Evolutionary conservation across 768 basidiomycete species (phyloP).

Genomic region (Amanita pseudoporphyria): DNA sequence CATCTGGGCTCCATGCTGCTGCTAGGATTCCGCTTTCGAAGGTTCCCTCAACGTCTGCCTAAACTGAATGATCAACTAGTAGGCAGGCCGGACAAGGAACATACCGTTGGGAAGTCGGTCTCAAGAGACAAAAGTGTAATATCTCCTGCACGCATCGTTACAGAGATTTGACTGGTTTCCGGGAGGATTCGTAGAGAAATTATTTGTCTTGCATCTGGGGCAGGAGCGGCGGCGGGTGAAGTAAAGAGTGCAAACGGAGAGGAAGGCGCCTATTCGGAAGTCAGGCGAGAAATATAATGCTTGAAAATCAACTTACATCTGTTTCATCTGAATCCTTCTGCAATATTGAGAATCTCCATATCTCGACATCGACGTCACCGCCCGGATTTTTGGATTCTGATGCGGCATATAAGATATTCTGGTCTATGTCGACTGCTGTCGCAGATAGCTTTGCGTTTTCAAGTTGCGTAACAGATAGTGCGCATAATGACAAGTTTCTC

Average conservation of each 20-base stretch:
- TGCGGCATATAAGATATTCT: constrained; percentile 46
- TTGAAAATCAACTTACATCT: constrained; percentile 10
- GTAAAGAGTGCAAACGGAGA: constrained; percentile 28
- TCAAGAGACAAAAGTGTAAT: constrained; percentile 55
- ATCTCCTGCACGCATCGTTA: constrained; percentile 73
- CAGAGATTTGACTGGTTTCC: constrained; percentile 57
- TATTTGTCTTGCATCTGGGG: constrained; percentile 30
- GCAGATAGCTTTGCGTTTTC: constrained; percentile 30
- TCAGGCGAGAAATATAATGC: background rate
- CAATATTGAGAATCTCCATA: constrained; percentile 38
- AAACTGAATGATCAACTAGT: background rate
- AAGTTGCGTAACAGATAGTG: constrained; percentile 18
- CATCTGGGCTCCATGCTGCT: constrained; percentile 89
- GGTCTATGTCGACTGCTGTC: constrained; percentile 54
- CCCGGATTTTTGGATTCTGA: constrained; percentile 39
- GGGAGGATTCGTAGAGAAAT: constrained; percentile 61
- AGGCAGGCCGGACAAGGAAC: background rate
- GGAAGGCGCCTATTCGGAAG: constrained; percentile 12
- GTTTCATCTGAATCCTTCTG: constrained; percentile 10
- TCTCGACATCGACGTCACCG: constrained; percentile 43
- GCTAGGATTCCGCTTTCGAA: constrained; percentile 78
- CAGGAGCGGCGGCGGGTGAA: constrained; percentile 20
- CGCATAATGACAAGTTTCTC: constrained; percentile 47
- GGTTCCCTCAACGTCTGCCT: constrained; percentile 79
- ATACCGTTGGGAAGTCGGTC: constrained; percentile 23